Percentiles rank a stretch among this genome's conserved stretches.
Evolutionary conservation across 192 early-diverging fungal genomes (phyloP).

Genomic region (Backusella macrospora): DNA sequence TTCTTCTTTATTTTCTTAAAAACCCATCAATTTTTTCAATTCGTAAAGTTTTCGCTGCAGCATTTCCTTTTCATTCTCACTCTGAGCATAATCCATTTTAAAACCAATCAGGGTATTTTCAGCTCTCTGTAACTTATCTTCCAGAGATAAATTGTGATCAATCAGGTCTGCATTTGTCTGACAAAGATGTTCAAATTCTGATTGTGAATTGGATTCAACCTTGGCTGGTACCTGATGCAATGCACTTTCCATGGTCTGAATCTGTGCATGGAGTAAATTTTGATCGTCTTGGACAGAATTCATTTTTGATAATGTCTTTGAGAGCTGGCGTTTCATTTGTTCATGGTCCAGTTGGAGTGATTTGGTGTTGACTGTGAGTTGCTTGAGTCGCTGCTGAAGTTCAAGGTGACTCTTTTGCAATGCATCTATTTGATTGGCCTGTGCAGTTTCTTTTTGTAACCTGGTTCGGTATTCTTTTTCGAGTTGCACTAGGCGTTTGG

Average conservation of each 20-base stretch:
- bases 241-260: constrained; percentile 59
- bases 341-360: constrained; percentile 72
- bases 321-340: constrained; percentile 63
- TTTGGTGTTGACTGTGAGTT: constrained; percentile 61
- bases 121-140: constrained; percentile 62
- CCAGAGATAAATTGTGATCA: constrained; percentile 62
- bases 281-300: constrained; percentile 53
- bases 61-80: constrained; percentile 79
- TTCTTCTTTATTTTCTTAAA: constrained; percentile 25
- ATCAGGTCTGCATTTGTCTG: constrained; percentile 83
- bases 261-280: constrained; percentile 49
- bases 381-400: constrained; percentile 58
- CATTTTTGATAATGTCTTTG: constrained; percentile 56
- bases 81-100: constrained; percentile 82
- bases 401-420: constrained; percentile 65
- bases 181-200: constrained; percentile 76
- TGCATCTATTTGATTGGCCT: constrained; percentile 60
- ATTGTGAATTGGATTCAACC: constrained; percentile 63
- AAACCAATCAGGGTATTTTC: constrained; percentile 61
- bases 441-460: constrained; percentile 63
- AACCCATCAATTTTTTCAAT: constrained; percentile 35
- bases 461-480: constrained; percentile 72
- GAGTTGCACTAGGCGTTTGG: constrained; percentile 67
- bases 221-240: constrained; percentile 52
- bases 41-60: constrained; percentile 49